Percentiles rank a stretch among this genome's conserved stretches.
Conservation (phyloP, 345 rosid species). For the Citrus australasica region DNA sequence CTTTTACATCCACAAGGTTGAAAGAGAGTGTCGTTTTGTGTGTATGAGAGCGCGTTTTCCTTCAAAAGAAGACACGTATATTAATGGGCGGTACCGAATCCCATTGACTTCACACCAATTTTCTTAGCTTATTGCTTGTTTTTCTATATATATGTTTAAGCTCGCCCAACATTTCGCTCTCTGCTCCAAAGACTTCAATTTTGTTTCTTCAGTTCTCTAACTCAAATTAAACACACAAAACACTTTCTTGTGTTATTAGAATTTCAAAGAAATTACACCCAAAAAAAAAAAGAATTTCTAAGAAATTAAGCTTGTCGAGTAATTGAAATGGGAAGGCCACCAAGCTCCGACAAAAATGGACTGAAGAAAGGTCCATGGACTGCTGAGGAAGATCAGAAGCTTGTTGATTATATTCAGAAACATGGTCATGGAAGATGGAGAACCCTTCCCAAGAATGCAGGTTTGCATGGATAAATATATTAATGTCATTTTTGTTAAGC, state of each 20-base stretch:
- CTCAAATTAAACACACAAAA: no score
- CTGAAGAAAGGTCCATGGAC: constrained; percentile 94
- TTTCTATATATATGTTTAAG: constrained; percentile 16
- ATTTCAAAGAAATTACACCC: not conserved
- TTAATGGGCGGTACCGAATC: constrained; percentile 77
- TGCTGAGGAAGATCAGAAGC: constrained; percentile 73
- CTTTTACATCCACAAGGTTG: not conserved
- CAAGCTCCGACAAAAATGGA: constrained; percentile 46
- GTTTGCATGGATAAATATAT: constrained; percentile 18
- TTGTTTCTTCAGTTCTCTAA: not conserved
- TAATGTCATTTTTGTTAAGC: no score
- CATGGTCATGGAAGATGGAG: constrained; percentile 90
- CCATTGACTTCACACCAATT: constrained; percentile 37
- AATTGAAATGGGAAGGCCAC: constrained; percentile 48
- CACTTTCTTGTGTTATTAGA: not conserved
- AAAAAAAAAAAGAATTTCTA: not conserved
- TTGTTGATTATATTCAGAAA: constrained; percentile 54
- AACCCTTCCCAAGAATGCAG: constrained; percentile 74
- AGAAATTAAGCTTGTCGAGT: not conserved
- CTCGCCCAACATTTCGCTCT: not conserved
- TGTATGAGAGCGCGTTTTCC: not conserved
- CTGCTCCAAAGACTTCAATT: not conserved
- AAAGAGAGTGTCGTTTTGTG: not conserved
- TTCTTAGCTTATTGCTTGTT: constrained; percentile 11
- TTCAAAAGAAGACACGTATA: constrained; percentile 38